Evolutionary conservation across 2,329 filamentous ascomycete species (phyloP).

Genomic region (Pseudogymnoascus sp.): DNA sequence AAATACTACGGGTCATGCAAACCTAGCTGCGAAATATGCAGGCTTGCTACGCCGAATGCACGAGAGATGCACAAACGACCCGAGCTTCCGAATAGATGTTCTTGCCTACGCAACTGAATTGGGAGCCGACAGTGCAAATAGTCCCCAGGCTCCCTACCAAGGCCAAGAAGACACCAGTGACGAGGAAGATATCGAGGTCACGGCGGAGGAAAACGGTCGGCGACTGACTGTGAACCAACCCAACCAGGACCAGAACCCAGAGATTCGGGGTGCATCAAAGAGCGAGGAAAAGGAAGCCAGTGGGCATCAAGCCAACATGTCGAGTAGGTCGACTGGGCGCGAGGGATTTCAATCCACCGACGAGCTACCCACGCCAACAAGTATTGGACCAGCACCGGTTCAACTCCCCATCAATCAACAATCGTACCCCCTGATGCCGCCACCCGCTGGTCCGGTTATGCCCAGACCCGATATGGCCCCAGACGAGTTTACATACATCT

Average conservation of each 20-base stretch:
- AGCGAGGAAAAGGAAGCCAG: neutral
- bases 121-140: neutral
- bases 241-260: neutral
- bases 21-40: conserved; percentile 18
- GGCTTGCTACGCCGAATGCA: conserved; percentile 14
- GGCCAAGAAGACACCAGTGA: conserved; percentile 2
- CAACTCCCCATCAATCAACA: conserved; percentile 9
- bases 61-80: conserved; percentile 11
- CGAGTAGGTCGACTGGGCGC: neutral
- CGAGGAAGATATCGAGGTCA: neutral
- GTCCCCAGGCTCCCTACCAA: neutral
- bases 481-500: conserved; percentile 21
- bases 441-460: neutral
- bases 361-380: neutral
- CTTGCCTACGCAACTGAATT: conserved; percentile 15
- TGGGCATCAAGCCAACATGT: neutral
- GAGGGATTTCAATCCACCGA: neutral
- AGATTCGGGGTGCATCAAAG: neutral
- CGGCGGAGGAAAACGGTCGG: neutral
- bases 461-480: conserved; percentile 6
- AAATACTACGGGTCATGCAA: conserved; percentile 10
- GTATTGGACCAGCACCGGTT: neutral
- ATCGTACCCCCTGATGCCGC: conserved; percentile 4
- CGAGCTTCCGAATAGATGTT: conserved; percentile 10
- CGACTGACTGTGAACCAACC: neutral